A percentile compares a stretch with the other conserved stretches of the same genome.
Conservation (phyloP, 176 grass and related monocot species). For the Avena insularis region DNA sequence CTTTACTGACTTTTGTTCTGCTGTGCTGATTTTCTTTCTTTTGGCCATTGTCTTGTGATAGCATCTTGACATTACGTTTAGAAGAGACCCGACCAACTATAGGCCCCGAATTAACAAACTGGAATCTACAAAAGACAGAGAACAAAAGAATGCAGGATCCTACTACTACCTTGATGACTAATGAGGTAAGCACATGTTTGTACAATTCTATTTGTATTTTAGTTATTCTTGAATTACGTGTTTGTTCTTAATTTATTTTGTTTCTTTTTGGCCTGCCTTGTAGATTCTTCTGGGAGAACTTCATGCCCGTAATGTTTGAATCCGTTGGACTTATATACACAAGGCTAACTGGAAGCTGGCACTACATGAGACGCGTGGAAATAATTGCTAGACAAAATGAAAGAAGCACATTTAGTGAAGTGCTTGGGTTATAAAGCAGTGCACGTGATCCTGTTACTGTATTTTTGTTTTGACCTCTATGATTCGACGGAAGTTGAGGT, state of each 20-base stretch:
- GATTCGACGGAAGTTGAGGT: conserved; percentile 21
- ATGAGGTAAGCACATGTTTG: not conserved
- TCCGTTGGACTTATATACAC: not conserved
- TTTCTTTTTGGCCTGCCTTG: not conserved
- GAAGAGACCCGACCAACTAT: conserved; percentile 29
- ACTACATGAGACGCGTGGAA: not conserved
- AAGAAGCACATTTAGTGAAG: conserved; percentile 17
- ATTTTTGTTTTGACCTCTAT: conserved; percentile 48
- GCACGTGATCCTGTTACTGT: conserved; percentile 41
- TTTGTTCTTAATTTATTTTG: not conserved
- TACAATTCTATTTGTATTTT: conserved; percentile 10
- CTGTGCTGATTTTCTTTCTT: not conserved
- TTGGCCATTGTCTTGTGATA: conserved; percentile 10
- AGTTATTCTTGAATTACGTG: conserved; percentile 1
- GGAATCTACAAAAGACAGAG: conserved; percentile 32
- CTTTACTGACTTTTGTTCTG: not conserved
- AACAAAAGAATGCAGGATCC: conserved; percentile 37
- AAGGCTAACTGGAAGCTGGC: conserved; percentile 21
- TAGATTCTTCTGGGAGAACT: conserved; percentile 40
- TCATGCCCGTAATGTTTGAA: not conserved
- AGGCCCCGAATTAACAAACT: conserved; percentile 32
- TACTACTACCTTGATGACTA: conserved; percentile 31
- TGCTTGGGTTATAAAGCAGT: conserved; percentile 29
- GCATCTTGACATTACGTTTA: conserved; percentile 31
- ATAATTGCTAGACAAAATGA: conserved; percentile 40